Percentiles rank a stretch among this genome's conserved stretches.
Conservation (phyloP, 2,329 filamentous ascomycete species). For the Diaporthe australafricana region DNA sequence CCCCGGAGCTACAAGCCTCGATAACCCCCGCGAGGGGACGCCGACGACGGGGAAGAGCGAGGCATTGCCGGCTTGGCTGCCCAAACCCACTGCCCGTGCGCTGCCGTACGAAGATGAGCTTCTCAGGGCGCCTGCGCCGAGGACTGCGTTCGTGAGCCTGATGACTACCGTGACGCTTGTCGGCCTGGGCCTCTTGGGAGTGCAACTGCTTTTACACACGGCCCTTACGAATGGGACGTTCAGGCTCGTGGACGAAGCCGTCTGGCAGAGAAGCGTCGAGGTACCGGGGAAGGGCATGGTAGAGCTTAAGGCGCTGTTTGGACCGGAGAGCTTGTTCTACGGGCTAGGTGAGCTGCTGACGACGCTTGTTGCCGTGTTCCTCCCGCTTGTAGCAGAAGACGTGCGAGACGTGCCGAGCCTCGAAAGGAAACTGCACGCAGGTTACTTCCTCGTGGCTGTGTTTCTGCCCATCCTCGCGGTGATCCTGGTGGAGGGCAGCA, state of each 20-base stretch:
- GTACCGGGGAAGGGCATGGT: background rate
- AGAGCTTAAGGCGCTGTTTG: background rate
- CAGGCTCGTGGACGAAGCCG: slow-evolving; percentile 25
- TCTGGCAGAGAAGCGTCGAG: slow-evolving; percentile 24
- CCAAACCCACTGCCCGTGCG: background rate
- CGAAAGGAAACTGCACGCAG: slow-evolving; percentile 23
- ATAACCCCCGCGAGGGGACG: background rate
- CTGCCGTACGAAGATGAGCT: slow-evolving; percentile 29
- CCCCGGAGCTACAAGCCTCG: background rate
- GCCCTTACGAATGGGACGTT: slow-evolving; percentile 5
- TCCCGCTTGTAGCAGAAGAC: slow-evolving; percentile 5
- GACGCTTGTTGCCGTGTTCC: slow-evolving; percentile 16
- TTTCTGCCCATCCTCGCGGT: slow-evolving; percentile 10
- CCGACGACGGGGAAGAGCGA: background rate
- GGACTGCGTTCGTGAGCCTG: background rate
- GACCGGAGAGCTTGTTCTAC: background rate
- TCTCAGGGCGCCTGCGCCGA: background rate
- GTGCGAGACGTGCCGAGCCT: background rate
- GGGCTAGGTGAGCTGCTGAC: background rate
- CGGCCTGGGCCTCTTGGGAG: background rate
- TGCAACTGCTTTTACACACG: background rate
- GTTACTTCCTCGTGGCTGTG: slow-evolving; percentile 11
- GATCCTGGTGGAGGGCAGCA: slow-evolving; percentile 18
- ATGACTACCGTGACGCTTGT: background rate
- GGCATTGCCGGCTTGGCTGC: background rate